Evolutionary conservation across 2,329 filamentous ascomycete genomes (phyloP).

Genomic region (Alternaria brassicicola): DNA sequence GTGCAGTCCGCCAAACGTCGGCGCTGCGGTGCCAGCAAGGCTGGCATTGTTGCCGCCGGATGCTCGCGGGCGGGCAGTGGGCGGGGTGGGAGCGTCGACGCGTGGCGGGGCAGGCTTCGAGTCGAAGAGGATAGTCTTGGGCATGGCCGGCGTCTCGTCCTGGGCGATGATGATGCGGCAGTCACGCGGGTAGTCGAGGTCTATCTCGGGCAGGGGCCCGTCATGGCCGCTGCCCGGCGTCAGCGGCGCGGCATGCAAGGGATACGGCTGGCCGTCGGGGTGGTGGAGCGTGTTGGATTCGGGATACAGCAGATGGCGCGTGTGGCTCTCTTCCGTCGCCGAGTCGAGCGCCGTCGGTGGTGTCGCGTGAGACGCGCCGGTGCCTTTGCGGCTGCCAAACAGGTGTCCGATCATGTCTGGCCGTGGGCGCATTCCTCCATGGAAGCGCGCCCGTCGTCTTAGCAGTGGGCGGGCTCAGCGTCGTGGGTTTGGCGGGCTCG

Average conservation of each 20-base stretch:
- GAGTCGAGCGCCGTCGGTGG: slow-evolving; percentile 44
- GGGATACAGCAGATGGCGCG: slow-evolving; percentile 51
- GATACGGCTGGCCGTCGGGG: slow-evolving; percentile 46
- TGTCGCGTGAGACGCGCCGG: slow-evolving; percentile 27
- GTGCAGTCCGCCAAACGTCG: slow-evolving; percentile 40
- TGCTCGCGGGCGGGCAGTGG: slow-evolving; percentile 29
- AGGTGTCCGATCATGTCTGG: slow-evolving; percentile 50
- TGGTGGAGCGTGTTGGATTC: slow-evolving; percentile 45
- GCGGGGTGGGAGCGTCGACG: slow-evolving; percentile 37
- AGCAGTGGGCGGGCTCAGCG: slow-evolving; percentile 26
- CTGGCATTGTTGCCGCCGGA: slow-evolving; percentile 26
- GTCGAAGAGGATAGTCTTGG: slow-evolving; percentile 51
- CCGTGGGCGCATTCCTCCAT: slow-evolving; percentile 28
- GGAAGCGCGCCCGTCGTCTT: slow-evolving; percentile 9
- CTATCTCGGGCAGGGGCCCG: slow-evolving; percentile 48
- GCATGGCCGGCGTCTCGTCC: slow-evolving; percentile 46
- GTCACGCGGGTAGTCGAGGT: slow-evolving; percentile 50
- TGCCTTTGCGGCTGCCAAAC: slow-evolving; percentile 46
- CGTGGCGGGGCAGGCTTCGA: slow-evolving; percentile 47
- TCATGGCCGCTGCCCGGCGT: slow-evolving; percentile 43
- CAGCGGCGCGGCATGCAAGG: slow-evolving; percentile 38
- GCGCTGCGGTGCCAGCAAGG: slow-evolving; percentile 28
- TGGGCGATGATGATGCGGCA: slow-evolving; percentile 54
- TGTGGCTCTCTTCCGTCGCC: slow-evolving; percentile 50
- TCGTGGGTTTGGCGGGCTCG: slow-evolving; percentile 28